Conservation (phyloP, 176 grass and related monocot genomes). For the Miscanthus lutarioriparius region DNA sequence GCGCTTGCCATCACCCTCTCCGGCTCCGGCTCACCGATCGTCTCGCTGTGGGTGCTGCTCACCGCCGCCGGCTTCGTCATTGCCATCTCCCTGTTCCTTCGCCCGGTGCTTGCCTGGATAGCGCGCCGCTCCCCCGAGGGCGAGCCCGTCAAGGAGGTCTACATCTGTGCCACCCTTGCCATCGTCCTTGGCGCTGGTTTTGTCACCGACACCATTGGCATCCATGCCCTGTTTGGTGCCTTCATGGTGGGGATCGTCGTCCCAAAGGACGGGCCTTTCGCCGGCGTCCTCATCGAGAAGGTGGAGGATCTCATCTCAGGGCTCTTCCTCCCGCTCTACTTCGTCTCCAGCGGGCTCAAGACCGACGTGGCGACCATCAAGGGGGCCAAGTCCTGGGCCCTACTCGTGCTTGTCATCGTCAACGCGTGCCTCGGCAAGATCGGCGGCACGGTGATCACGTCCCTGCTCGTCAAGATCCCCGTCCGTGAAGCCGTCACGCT, state of each 20-base stretch:
- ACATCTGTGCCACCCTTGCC: conserved; percentile 59
- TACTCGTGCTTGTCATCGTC: conserved; percentile 62
- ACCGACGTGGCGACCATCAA: conserved; percentile 72
- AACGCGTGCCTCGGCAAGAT: conserved; percentile 85
- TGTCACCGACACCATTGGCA: conserved; percentile 68
- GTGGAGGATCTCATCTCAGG: conserved; percentile 74
- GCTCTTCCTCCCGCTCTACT: conserved; percentile 83
- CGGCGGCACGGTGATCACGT: conserved; percentile 53
- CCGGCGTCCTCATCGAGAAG: conserved; percentile 70
- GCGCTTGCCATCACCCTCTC: conserved; percentile 72
- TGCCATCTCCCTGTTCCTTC: conserved; percentile 31
- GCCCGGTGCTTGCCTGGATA: conserved; percentile 63
- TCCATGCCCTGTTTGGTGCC: conserved; percentile 69
- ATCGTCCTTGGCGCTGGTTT: conserved; percentile 65
- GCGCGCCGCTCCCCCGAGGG: conserved; percentile 47
- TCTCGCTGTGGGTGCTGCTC: conserved; percentile 75
- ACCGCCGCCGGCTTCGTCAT: conserved; percentile 48
- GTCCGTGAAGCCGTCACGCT: conserved; percentile 57
- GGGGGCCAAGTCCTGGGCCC: conserved; percentile 68
- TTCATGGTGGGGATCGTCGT: conserved; percentile 69
- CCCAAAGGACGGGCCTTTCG: conserved; percentile 74
- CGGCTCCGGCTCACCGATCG: conserved; percentile 49
- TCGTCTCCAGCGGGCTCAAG: conserved; percentile 82
- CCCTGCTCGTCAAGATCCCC: conserved; percentile 43
- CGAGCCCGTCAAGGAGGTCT: conserved; percentile 59